Percentiles rank a stretch among this genome's conserved stretches.
These are phyloP conservation scores for Camellia oleifera DNA, from an alignment of 179 eudicot genomes.

Conservation along the genomic window DNA sequence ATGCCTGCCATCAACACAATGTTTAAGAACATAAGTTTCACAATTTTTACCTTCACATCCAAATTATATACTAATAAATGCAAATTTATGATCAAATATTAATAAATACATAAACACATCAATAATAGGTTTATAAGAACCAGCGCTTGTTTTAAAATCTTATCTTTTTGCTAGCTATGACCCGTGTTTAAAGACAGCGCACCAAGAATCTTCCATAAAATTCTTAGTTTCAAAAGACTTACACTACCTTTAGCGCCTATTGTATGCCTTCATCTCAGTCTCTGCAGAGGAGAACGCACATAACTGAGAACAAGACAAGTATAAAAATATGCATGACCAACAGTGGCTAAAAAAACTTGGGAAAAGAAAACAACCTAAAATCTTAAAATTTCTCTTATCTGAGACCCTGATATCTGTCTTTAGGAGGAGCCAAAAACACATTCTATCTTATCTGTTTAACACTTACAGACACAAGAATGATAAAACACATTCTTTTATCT, in stretches of 20 bases:
- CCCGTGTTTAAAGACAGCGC: background rate
- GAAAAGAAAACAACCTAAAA: background rate
- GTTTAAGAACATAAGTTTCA: background rate
- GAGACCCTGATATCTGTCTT: background rate
- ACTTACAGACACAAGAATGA: background rate
- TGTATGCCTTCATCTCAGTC: background rate
- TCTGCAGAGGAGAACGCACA: background rate
- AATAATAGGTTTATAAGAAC: background rate
- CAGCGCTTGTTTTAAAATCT: background rate
- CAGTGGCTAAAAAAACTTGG: background rate
- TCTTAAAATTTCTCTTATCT: background rate
- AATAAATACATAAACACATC: background rate
- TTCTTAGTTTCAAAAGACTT: background rate
- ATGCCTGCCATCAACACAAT: slow-evolving; percentile 49
- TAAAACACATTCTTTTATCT: background rate
- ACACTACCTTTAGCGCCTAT: background rate
- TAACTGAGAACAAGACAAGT: background rate
- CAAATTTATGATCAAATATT: background rate
- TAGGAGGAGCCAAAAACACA: background rate
- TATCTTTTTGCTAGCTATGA: background rate
- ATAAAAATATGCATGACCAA: background rate
- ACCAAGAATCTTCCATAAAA: background rate
- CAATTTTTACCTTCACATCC: background rate
- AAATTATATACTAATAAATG: background rate
- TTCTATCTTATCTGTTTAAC: background rate